Evolutionary conservation across 1,284 basidiomycete species (phyloP), one percentile per base, ranked within the genome.

Genomic region (Leucoagaricus sp.): DNA sequence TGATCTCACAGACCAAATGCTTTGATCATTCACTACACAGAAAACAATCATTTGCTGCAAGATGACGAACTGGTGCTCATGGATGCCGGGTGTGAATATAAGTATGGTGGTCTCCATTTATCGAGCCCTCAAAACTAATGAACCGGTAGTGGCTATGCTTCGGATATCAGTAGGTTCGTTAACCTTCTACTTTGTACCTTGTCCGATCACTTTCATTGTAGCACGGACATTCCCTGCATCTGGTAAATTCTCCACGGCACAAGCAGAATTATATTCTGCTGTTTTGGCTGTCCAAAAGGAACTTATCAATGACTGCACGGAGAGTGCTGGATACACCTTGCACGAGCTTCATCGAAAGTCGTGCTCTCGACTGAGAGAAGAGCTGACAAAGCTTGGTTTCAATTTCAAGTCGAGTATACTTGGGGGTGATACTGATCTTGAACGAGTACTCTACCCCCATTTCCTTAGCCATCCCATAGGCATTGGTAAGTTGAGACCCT

Each of bases 1-100:
- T 47, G 40, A 36, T 46, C 13, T 59, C 44, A 25, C 55, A 93
- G 92, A 29, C 82, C 89, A 2, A 96, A 96, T 66, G 85, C 91
- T 2, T 78, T 96, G 1, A 88, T 93, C 33, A 94, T 98, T 60
- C 95, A 98, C 65, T 97, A 97, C 67, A 96, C 94, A 0, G 81
- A 87, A 28, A 97, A 97, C 69, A 88, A 96, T 69, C 91, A 92
- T 58, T 66, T 89, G 28, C 73, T 95, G 6, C 76, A 81, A 40
- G 72, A 84, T 2, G 83, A 79, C n/a, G 93, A 97, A 63, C 75
- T 95, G 61, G 80, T 97, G 5, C 78, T 97, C 7, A 84, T 97
- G 56, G 95, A 98, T 63, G 95, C 94, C 1, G 94, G 89, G 33
- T 94, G 92, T 66, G 94, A 95, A 79, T 89, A 86, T 71, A 87